A percentile compares a stretch with the other conserved stretches of the same genome.
Evolutionary conservation across 1,139 yeast species (phyloP).

Genomic region (Pneumocystis sp.): DNA sequence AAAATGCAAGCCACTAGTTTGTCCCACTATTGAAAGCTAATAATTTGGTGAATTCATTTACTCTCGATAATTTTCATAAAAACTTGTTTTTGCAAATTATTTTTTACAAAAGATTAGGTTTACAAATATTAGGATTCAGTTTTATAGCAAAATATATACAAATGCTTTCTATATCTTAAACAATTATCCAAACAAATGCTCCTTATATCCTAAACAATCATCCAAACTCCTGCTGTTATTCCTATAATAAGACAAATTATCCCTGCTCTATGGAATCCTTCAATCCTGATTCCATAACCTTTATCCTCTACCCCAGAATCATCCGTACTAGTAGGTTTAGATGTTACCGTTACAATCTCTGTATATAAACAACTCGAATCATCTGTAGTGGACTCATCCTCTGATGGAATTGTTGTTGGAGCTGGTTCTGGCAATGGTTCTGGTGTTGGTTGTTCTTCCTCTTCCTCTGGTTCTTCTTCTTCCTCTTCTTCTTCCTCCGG

Average conservation of each 20-base stretch:
- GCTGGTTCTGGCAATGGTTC: not conserved
- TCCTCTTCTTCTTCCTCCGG: too few relatives aligned
- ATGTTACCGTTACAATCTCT: not conserved
- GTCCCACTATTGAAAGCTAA: too few relatives aligned
- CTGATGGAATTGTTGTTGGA: not conserved
- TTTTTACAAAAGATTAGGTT: too few relatives aligned
- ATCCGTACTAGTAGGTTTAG: not conserved
- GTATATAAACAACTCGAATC: not conserved
- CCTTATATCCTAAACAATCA: too few relatives aligned
- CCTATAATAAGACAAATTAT: not conserved
- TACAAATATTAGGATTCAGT: too few relatives aligned
- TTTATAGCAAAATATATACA: too few relatives aligned
- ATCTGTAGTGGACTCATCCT: not conserved
- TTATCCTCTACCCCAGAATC: not conserved
- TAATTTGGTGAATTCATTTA: too few relatives aligned
- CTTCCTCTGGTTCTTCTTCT: not conserved
- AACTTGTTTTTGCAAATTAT: too few relatives aligned
- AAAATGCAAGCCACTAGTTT: too few relatives aligned
- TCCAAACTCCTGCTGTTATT: not conserved
- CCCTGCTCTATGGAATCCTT: not conserved
- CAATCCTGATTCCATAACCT: not conserved
- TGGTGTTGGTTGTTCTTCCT: not conserved
- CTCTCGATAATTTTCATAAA: too few relatives aligned
- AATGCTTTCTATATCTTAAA: too few relatives aligned
- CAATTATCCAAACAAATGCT: too few relatives aligned